A percentile compares a stretch with the other conserved stretches of the same genome.
phyloP scores from a whole-genome alignment of 2,329 filamentous ascomycete species.

The Onygena corvina region DNA sequence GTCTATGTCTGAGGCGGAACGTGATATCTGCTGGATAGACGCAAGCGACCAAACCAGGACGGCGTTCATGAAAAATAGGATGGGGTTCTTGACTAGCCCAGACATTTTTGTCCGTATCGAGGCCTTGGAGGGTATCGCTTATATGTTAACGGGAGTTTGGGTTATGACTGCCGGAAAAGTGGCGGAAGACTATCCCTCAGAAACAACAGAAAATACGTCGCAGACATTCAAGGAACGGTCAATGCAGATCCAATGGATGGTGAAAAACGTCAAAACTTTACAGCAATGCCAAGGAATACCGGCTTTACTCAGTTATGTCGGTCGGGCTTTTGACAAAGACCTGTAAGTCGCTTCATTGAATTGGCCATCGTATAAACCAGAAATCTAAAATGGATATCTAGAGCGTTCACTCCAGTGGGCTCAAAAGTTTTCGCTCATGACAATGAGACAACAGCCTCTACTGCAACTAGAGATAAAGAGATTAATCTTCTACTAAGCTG shows the following conservation, averaged over 20 bases:
- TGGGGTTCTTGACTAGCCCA: constrained; percentile 28
- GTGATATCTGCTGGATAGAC: constrained; percentile 52
- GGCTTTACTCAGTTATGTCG: constrained; percentile 29
- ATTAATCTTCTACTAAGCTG: constrained; percentile 33
- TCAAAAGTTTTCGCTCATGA: constrained; percentile 23
- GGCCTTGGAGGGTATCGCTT: constrained; percentile 37
- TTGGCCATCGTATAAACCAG: not conserved
- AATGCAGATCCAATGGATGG: constrained; percentile 38
- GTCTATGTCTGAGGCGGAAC: constrained; percentile 23
- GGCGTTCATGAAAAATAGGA: constrained; percentile 30
- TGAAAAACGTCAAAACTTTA: constrained; percentile 31
- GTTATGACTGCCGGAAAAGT: constrained; percentile 48
- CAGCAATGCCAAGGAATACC: constrained; percentile 27
- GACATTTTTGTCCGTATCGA: constrained; percentile 35
- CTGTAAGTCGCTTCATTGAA: constrained; percentile 14
- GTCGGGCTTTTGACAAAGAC: constrained; percentile 30
- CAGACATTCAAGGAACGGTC: constrained; percentile 37
- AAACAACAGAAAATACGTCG: constrained; percentile 28
- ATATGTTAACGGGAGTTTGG: constrained; percentile 58
- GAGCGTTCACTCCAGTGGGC: constrained; percentile 7
- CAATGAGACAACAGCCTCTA: constrained; percentile 23
- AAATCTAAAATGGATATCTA: not conserved
- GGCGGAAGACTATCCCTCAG: constrained; percentile 22
- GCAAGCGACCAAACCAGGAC: constrained; percentile 43
- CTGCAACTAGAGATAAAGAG: constrained; percentile 30